Conservation (phyloP, 331 rosid species). For the Quercus tomentella region DNA sequence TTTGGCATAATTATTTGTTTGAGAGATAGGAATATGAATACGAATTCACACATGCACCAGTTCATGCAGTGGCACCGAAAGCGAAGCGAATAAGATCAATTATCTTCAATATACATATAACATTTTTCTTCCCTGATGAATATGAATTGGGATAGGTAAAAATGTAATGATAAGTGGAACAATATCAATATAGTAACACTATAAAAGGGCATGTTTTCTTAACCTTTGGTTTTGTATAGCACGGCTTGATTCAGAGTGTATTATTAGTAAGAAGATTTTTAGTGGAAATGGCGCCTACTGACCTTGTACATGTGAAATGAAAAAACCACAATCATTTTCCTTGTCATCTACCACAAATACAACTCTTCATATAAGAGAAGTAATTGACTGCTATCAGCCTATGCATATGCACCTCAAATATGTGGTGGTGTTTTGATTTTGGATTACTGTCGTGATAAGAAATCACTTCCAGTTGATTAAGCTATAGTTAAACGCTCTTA, state of each 20-base stretch:
- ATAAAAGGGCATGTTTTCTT: not conserved
- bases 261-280: not conserved
- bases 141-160: too few relatives aligned
- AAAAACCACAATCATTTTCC: not conserved
- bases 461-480: not conserved
- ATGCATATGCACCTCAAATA: not conserved
- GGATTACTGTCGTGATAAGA: constrained; percentile 1
- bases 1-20: too few relatives aligned
- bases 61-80: too few relatives aligned
- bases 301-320: not conserved
- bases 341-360: not conserved
- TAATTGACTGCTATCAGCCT: constrained; percentile 8
- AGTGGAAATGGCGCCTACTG: not conserved
- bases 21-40: too few relatives aligned
- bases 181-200: not conserved
- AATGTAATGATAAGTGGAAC: not conserved
- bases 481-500: not conserved
- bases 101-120: too few relatives aligned
- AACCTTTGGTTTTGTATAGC: not conserved
- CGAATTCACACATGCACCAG: too few relatives aligned
- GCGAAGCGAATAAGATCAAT: too few relatives aligned
- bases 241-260: not conserved
- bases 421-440: constrained; percentile 9
- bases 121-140: too few relatives aligned
- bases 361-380: not conserved